These are phyloP conservation scores for Hypericum androsaemum DNA, from an alignment of 345 rosid genomes.

Conservation along the genomic window DNA sequence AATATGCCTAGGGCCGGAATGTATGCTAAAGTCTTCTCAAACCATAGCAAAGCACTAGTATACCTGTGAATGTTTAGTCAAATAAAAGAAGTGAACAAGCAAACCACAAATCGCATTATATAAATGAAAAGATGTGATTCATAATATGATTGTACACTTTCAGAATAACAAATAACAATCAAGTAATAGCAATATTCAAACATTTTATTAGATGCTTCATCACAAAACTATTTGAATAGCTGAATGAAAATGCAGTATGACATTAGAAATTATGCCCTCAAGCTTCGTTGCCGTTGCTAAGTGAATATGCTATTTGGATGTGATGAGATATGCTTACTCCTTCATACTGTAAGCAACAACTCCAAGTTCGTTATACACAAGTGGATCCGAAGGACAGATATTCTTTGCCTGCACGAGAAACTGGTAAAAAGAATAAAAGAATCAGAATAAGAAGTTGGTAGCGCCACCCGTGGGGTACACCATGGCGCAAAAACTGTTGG, in stretches of 20 bases:
- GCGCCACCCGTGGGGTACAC: no score
- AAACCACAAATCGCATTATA: background rate
- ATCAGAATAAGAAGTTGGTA: constrained; percentile 7
- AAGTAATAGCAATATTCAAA: no score
- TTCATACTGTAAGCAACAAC: constrained; percentile 95
- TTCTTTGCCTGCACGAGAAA: constrained; percentile 91
- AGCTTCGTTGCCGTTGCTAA: no score
- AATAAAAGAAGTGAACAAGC: constrained; percentile 7
- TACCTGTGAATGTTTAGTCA: constrained; percentile 51
- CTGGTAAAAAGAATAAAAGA: constrained; percentile 26
- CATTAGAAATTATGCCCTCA: no score
- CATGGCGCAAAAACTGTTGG: no score
- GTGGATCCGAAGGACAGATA: constrained; percentile 88
- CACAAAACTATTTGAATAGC: no score
- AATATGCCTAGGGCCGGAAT: constrained; percentile 64
- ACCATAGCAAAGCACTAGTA: constrained; percentile 71
- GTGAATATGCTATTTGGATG: background rate
- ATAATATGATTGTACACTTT: no score
- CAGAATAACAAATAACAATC: no score
- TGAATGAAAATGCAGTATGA: no score
- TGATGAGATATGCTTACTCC: constrained; percentile 47
- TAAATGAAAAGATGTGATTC: constrained; percentile 2
- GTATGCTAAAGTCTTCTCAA: constrained; percentile 78
- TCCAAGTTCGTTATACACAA: constrained; percentile 90
- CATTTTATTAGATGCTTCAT: no score